Conservation (phyloP, 2,329 filamentous ascomycete genomes). For the Aquanectria penicillioides region DNA sequence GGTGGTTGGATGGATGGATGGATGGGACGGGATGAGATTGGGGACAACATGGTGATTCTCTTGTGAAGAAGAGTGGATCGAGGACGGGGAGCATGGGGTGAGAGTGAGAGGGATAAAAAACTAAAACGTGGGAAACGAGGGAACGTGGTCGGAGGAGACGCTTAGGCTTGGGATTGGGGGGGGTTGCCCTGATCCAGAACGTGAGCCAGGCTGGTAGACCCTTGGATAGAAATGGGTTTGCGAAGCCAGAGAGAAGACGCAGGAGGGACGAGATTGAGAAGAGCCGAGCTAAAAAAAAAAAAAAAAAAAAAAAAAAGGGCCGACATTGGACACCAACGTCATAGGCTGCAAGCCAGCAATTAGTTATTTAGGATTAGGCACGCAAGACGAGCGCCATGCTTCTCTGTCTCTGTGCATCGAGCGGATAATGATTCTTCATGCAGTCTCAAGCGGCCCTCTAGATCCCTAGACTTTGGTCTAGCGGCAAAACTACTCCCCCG, state of each 20-base stretch:
- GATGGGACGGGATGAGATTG: not conserved
- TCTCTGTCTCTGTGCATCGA: not conserved
- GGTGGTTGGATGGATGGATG: not conserved
- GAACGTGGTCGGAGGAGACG: slow-evolving; percentile 9
- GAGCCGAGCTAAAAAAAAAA: too few species aligned
- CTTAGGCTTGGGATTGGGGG: not conserved
- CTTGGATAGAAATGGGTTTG: too few species aligned
- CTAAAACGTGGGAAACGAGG: slow-evolving; percentile 17
- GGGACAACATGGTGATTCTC: slow-evolving; percentile 2
- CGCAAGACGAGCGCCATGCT: not conserved
- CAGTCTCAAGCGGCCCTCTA: not conserved
- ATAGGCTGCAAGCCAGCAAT: too few species aligned
- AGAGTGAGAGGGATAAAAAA: not conserved
- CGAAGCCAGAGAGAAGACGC: too few species aligned
- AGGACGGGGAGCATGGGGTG: not conserved
- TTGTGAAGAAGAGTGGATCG: not conserved
- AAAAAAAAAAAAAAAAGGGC: too few species aligned
- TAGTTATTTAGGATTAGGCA: too few species aligned
- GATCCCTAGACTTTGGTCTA: slow-evolving; percentile 1
- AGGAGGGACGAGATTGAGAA: too few species aligned
- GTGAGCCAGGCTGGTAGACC: too few species aligned
- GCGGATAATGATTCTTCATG: slow-evolving; percentile 17
- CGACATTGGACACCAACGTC: too few species aligned
- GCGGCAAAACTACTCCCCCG: too few species aligned
- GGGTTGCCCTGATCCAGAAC: too few species aligned